A percentile compares a stretch with the other conserved stretches of the same genome.
phyloP scores from a whole-genome alignment of 495 filamentous ascomycete genomes.

The Daldinia decipiens region DNA sequence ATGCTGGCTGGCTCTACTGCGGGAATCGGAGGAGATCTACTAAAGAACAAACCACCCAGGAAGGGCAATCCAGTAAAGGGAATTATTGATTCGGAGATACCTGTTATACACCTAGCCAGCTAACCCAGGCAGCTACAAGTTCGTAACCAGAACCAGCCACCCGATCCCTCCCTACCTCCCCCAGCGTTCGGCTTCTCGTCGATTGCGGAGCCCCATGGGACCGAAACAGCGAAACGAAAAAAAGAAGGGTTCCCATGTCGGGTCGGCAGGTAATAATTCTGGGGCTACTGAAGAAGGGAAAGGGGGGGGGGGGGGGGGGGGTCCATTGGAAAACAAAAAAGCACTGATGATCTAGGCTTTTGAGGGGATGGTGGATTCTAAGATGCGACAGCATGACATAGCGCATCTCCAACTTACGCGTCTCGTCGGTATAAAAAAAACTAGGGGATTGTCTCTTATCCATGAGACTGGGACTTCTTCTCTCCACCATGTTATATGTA shows the following conservation, averaged over 20 bases:
- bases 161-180: not conserved
- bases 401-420: not conserved
- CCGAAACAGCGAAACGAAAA: not conserved
- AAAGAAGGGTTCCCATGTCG: not conserved
- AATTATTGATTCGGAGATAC: not conserved
- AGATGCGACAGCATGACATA: slow-evolving; percentile 1
- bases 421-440: not conserved
- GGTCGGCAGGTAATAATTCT: not conserved
- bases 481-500: not conserved
- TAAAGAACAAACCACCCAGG: not conserved
- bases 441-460: too few relatives aligned
- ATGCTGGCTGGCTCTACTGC: not conserved
- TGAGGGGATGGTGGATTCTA: not conserved
- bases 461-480: too few relatives aligned
- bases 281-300: not conserved
- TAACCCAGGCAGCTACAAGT: too few relatives aligned
- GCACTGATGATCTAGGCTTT: slow-evolving; percentile 3
- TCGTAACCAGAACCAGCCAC: not conserved
- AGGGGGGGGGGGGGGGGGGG: too few relatives aligned
- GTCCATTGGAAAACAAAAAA: not conserved
- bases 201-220: slow-evolving; percentile 35
- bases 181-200: not conserved
- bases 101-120: too few relatives aligned
- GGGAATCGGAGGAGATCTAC: slow-evolving; percentile 1
- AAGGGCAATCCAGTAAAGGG: not conserved